Base-by-base conservation (phyloP, 2,329 filamentous ascomycete species). In the Thelonectria rubi region DNA sequence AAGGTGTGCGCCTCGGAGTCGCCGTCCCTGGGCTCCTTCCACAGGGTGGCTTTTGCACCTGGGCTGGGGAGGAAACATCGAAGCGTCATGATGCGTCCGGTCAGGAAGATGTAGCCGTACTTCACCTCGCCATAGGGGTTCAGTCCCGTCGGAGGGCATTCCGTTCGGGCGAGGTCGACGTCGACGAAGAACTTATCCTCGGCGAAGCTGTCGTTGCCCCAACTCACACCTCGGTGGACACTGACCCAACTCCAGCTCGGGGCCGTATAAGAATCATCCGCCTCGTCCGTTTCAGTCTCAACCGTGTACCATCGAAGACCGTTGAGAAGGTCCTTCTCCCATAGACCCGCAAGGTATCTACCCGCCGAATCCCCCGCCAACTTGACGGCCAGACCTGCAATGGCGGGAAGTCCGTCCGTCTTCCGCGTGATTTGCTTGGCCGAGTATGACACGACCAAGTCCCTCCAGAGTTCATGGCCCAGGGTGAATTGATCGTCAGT, bases 191-290 rank as follows among this genome's bases (percentile, higher is more conserved):
- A 65, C 9, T 60, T 15, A 15, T 63, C 55, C 1, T 58, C 21
- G 6, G 55, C 48, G 24, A 66, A 67, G 12, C 43, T 60, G 5
- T 61, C 49, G 0, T 49, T 10, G 0, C 67, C 67, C 69, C 69
- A 72, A 1, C 63, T 68, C 3, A 71, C 69, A 3, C 61, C 63
- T 0, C 69, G 67, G 2, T 69, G 66, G 8, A 57, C 63, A 14
- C 70, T 71, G 3, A 72, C 53, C 70, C 69, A 73, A 20, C 69
- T 73, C 70, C 70, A 73, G 14, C 61, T 73, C 1, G 70, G 71
- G 2, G 62, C 63, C 3, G 69, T 58, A 2, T 65, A 68, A 15
- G 3, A 51, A 4, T 0, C 26, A 17, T 10, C 65, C 45, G 12
- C 5, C 11, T 55, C 34, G 0, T 47, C 62, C 0, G 48, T 24